These are phyloP conservation scores for Gastrolobium bilobum DNA, from an alignment of 306 rosid species.

Conservation along the genomic window DNA sequence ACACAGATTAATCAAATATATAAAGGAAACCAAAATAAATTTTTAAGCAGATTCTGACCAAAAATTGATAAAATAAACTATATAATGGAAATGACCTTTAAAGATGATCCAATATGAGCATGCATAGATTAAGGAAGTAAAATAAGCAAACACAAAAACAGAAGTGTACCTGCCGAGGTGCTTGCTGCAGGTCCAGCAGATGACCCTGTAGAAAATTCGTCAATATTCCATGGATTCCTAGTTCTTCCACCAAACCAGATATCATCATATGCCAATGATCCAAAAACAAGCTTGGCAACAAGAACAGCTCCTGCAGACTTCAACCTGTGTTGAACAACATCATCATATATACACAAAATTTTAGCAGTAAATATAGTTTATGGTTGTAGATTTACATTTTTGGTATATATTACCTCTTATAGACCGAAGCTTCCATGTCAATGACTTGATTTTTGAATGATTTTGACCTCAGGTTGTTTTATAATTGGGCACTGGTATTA, in stretches of 20 bases:
- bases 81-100: conserved; percentile 1
- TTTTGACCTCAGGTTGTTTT: conserved; percentile 86
- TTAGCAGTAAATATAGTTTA: conserved; percentile 27
- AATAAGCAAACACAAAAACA: neutral
- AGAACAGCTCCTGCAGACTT: conserved; percentile 79
- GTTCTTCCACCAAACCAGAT: conserved; percentile 91
- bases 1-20: neutral
- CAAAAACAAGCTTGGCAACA: conserved; percentile 83
- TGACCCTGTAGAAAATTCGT: conserved; percentile 81
- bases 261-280: conserved; percentile 86
- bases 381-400: conserved; percentile 27
- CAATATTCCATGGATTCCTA: conserved; percentile 84
- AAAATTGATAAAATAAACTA: conserved; percentile 13
- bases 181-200: conserved; percentile 89
- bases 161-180: conserved; percentile 71
- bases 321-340: conserved; percentile 52
- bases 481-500: conserved; percentile 78
- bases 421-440: conserved; percentile 78
- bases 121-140: neutral
- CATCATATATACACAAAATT: conserved; percentile 35
- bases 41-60: conserved; percentile 5
- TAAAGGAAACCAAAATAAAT: conserved; percentile 2
- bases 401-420: conserved; percentile 61
- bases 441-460: conserved; percentile 75
- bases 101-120: conserved; percentile 10